These are phyloP conservation scores for Sphagnum magellanicum DNA, from an alignment of 228 moss, liverwort and hornwort species.

Conservation along the genomic window DNA sequence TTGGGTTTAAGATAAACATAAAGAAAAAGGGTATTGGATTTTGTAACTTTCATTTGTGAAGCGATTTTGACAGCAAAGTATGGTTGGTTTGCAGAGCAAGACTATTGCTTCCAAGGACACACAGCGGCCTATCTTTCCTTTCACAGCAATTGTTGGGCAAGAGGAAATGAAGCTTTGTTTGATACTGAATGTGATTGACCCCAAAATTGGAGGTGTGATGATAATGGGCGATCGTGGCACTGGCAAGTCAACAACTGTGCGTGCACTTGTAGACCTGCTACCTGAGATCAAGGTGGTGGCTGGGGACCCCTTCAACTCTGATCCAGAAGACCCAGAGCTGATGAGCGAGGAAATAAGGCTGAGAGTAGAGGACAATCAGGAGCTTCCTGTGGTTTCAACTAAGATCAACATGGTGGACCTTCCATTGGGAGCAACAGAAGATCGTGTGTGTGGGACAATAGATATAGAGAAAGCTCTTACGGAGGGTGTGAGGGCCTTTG, in stretches of 20 bases:
- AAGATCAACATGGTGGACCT: slow-evolving; percentile 86
- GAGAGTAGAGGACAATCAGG: slow-evolving; percentile 27
- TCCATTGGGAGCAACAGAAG: slow-evolving; percentile 70
- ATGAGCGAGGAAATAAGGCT: slow-evolving; percentile 76
- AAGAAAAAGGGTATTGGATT: no score
- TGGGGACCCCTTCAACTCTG: slow-evolving; percentile 78
- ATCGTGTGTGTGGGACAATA: slow-evolving; percentile 77
- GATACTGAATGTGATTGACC: slow-evolving; percentile 75
- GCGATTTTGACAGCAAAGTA: no score
- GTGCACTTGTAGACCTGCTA: slow-evolving; percentile 72
- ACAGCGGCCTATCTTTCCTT: slow-evolving; percentile 72
- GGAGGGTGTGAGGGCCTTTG: slow-evolving; percentile 82
- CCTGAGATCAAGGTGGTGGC: slow-evolving; percentile 64
- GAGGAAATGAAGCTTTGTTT: slow-evolving; percentile 89
- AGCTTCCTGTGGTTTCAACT: slow-evolving; percentile 32
- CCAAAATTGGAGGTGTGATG: slow-evolving; percentile 85
- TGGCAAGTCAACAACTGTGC: slow-evolving; percentile 73
- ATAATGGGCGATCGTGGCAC: slow-evolving; percentile 84
- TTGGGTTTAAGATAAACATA: no score
- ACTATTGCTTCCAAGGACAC: slow-evolving; percentile 27
- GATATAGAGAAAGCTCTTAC: slow-evolving; percentile 86
- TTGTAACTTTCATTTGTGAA: no score
- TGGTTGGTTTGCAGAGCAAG: slow-evolving; percentile 11
- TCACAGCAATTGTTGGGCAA: slow-evolving; percentile 88
- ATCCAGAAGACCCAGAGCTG: slow-evolving; percentile 67